Evolutionary conservation across 1,139 yeast genomes (phyloP), one percentile per base, ranked within the genome.

Genomic region (Candida mesenterica): DNA sequence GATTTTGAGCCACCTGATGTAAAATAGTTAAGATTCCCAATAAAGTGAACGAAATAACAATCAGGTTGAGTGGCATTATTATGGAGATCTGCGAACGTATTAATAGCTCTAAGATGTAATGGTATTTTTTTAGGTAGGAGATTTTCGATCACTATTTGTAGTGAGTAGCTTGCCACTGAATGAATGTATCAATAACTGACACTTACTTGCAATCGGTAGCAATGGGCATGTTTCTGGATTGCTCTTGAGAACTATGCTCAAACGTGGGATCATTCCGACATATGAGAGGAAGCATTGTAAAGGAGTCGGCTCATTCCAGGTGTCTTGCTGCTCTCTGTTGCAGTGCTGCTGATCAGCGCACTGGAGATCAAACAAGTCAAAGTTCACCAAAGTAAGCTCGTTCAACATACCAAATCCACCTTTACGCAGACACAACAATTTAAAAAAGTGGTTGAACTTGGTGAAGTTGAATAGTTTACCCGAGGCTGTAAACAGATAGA

Each of bases 361-460:
- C 12, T 35, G 30, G 13, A 56, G 45, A 25, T 60, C 61, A 31
- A 61, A 56, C 8, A 69, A 48, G 40, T 64, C 68, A 39, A 70
- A 68, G 38, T 67, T 62, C 1, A 52, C 44, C 15, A 70, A 48
- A 8, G 48, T 47, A 9, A 69, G 45, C 9, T 50, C 48, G 5
- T 51, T 49, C 24, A 70, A 39, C 8, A 45, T 54, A 2, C 59
- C 43, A 39, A 63, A 69, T 8, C 59, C 59, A 0, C 72, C 71
- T 19, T 50, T 47, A 4, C 65, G 61, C 4, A 72, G 65, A 43
- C 75, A 67, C n/a, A 70, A 49, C 24, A 70, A 49, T 40, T 65
- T 57, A 51, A 70, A 70, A 36, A 70, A 67, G n/a, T 61, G 62
- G 42, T 66, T 69, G 41, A 55, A 70, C 31, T 55, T 52, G n/a